A percentile compares a stretch with the other conserved stretches of the same genome.
phyloP scores from a whole-genome alignment of 1,139 yeast species.

The Torulaspora pretoriensis region DNA sequence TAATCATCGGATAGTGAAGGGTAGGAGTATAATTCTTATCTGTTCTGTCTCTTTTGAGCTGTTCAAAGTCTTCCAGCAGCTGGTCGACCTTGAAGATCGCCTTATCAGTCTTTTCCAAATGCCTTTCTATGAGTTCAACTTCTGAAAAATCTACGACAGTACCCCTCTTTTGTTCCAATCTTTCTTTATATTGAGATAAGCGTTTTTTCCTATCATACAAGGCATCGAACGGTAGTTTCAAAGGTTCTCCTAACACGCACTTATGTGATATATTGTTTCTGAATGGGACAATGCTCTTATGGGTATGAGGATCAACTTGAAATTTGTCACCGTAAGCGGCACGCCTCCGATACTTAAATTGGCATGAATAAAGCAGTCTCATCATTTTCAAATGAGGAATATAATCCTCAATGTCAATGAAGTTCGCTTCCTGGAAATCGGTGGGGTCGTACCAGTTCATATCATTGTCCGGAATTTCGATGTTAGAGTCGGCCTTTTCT shows the following conservation, averaged over 20 bases:
- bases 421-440: constrained; percentile 74
- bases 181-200: constrained; percentile 25
- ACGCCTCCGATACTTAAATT: constrained; percentile 71
- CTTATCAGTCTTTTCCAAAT: constrained; percentile 25
- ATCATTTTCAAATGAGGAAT: constrained; percentile 54
- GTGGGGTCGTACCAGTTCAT: constrained; percentile 72
- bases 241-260: constrained; percentile 52
- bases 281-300: constrained; percentile 36
- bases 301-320: constrained; percentile 38
- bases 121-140: constrained; percentile 12
- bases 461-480: constrained; percentile 42
- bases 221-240: constrained; percentile 19
- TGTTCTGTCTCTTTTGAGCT: constrained; percentile 6
- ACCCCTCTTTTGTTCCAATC: constrained; percentile 17
- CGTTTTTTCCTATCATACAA: constrained; percentile 28
- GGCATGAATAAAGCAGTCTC: constrained; percentile 71
- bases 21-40: constrained; percentile 2
- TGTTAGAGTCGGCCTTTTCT: constrained; percentile 22
- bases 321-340: constrained; percentile 44
- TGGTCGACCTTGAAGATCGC: constrained; percentile 32
- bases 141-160: constrained; percentile 5
- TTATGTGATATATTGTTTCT: constrained; percentile 55
- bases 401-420: constrained; percentile 36
- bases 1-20: constrained; percentile 20
- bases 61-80: constrained; percentile 41